Base-by-base conservation (phyloP, 2,329 filamentous ascomycete genomes). In the Fusarium sp. region DNA sequence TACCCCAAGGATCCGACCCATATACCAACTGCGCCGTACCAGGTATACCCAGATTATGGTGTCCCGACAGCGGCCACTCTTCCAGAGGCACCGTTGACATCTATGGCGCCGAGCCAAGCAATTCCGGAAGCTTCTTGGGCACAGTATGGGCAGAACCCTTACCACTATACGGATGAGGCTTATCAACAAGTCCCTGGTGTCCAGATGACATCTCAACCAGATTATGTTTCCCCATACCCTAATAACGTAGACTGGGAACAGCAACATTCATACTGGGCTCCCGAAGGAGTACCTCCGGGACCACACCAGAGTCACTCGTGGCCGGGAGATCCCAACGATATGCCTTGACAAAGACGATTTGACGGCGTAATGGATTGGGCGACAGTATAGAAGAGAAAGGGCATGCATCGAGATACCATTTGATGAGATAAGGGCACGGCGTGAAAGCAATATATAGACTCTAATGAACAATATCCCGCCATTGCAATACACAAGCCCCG, bases 391-490 rank as follows among this genome's bases (percentile, higher is more conserved):
- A 70, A 47, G 54, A 11, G 48, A 15, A 31, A 44, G 15, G 50
- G 34, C 40, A 57, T 51, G 54, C 63, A 62, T 66, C 43, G 44
- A 71, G 55, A 71, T 68, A 65, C 52, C 56, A 71, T 51, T 27
- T 47, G 51, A 60, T 31, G 60, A 69, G 62, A 31, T 23, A 30
- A 62, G 36, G 47, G 58, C 43, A 44, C 37, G 40, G 47, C 43
- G 47, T 36, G 41, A 47, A 27, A 71, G 7, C 40, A 30, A 54
- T 61, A 41, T 50, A 66, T 72, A 72, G 37, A 65, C 50, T 66
- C 51, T 66, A 70, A 72, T 65, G 63, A 70, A 50, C 57, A 58
- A 72, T 64, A 44, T 7, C 68, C 46, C 28, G 48, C 44, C 23
- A 46, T 31, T 41, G 40, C 64, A 71, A 51, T 68, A 44, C 55